phyloP scores from a whole-genome alignment of 179 eudicot species.

The Camellia oleifera region DNA sequence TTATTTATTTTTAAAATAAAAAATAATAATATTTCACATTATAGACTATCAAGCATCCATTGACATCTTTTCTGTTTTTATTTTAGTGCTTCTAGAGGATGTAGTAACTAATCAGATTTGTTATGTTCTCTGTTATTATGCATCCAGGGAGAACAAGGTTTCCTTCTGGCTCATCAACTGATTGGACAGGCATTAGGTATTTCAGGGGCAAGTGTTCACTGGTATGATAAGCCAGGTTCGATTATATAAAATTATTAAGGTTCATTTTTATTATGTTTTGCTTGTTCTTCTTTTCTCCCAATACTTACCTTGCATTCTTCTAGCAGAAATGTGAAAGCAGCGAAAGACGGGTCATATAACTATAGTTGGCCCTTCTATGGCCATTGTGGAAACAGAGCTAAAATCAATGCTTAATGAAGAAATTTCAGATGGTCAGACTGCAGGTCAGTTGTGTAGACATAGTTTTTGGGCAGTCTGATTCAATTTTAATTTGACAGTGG shows the following conservation, averaged over 20 bases:
- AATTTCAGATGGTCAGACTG: too few species aligned
- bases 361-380: constrained; percentile 74
- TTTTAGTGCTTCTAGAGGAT: background rate
- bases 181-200: too few species aligned
- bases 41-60: background rate
- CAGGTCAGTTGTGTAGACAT: too few species aligned
- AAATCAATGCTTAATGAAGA: constrained; percentile 20
- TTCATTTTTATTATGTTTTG: too few species aligned
- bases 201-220: constrained; percentile 83
- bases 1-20: background rate
- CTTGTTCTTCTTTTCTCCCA: too few species aligned
- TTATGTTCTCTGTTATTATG: background rate
- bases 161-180: constrained; percentile 64
- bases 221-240: constrained; percentile 97
- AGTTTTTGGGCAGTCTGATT: background rate
- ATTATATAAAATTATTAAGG: constrained; percentile 3
- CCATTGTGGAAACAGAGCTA: constrained; percentile 57
- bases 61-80: background rate
- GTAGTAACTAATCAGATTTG: background rate
- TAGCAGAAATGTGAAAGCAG: too few species aligned
- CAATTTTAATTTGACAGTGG: too few species aligned
- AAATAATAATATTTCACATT: too few species aligned
- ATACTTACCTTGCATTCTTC: too few species aligned
- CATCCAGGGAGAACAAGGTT: constrained; percentile 80
- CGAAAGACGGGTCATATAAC: constrained; percentile 88